Base-by-base conservation (phyloP, 2,329 filamentous ascomycete genomes). In the Stagonosporopsis vannaccii region DNA sequence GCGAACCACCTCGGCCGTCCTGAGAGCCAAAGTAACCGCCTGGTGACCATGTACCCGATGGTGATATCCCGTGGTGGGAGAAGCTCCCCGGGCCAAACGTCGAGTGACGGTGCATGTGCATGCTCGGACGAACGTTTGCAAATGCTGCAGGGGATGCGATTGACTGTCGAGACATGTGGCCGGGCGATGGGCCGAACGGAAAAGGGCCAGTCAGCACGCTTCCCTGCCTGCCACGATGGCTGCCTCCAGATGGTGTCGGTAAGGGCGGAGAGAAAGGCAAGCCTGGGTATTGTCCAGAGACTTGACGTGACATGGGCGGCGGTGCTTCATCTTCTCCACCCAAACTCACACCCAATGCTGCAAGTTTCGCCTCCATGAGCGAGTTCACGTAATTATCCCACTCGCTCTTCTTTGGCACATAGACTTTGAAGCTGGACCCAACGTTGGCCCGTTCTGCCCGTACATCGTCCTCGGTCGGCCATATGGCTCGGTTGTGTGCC, bases 341-440 rank as follows among this genome's bases (percentile, higher is more conserved):
- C 58, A 91, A 83, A 17, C 87, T 92, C 12, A 98, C 95, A 62
- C 95, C 95, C 51, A 99, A 83, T 46, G 94, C 93, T 59, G 92
- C 88, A 48, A 99, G 82, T 78, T 97, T 99, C 58, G 94, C 92
- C 78, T 99, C 95, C 65, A 91, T 87, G 32, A 98, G 80, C 63
- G 90, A 88, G 51, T 90, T 85, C 56, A 93, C 90, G 75, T 98
- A 97, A 23, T 87, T 82, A 69, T 91, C 89, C 88, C 89, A 91
- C 67, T 85, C 83, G 36, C 88, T 87, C 60, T 89, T 78, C 68
- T 91, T 89, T 2, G 91, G 90, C 57, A 95, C 81, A 22, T 83
- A 82, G 32, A 95, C 88, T 50, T 80, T 82, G 69, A 81, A 89
- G 23, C 50, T 59, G 12, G 60, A 61, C n/a, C 74, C 75, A 5